These are phyloP conservation scores for Bipolaris bicolor DNA, from an alignment of 2,329 filamentous ascomycete genomes.

Conservation along the genomic window DNA sequence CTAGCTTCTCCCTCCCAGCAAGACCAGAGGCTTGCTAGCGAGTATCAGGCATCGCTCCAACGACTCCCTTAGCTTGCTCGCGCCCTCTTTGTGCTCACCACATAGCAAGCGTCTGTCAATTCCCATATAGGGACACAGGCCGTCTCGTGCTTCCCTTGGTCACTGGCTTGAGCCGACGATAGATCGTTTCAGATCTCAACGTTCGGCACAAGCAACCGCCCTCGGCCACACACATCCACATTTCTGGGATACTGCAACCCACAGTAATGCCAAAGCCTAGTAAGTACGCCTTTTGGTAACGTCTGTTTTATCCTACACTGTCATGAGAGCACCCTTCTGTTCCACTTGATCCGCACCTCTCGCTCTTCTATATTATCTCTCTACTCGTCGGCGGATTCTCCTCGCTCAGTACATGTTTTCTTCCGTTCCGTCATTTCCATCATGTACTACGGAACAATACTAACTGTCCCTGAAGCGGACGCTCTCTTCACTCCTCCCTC, in stretches of 20 bases:
- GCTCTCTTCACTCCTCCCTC: slow-evolving; percentile 50
- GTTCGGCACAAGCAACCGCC: slow-evolving; percentile 42
- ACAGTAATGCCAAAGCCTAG: slow-evolving; percentile 49
- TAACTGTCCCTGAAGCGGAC: slow-evolving; percentile 52
- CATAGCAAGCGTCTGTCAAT: slow-evolving; percentile 42
- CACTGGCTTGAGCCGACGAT: slow-evolving; percentile 44
- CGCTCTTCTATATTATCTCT: slow-evolving; percentile 33
- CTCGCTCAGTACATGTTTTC: slow-evolving; percentile 20
- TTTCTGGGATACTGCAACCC: slow-evolving; percentile 47
- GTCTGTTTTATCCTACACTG: slow-evolving; percentile 33
- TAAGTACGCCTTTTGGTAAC: slow-evolving; percentile 46
- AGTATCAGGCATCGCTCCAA: slow-evolving; percentile 36
- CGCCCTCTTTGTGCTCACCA: slow-evolving; percentile 41
- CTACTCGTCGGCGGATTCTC: slow-evolving; percentile 6
- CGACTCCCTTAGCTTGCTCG: slow-evolving; percentile 41
- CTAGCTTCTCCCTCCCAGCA: slow-evolving; percentile 28
- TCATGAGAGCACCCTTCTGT: slow-evolving; percentile 40
- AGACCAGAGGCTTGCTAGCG: slow-evolving; percentile 40
- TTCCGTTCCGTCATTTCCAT: slow-evolving; percentile 25
- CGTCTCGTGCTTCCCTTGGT: slow-evolving; percentile 48
- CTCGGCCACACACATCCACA: slow-evolving; percentile 45
- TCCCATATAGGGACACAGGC: slow-evolving; percentile 47
- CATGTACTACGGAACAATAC: slow-evolving; percentile 47
- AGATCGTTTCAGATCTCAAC: slow-evolving; percentile 49
- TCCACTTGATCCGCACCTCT: slow-evolving; percentile 12